Evolutionary conservation across 2,329 filamentous ascomycete species (phyloP), one percentile per base, ranked within the genome.

Genomic region (Blastomyces percursus): DNA sequence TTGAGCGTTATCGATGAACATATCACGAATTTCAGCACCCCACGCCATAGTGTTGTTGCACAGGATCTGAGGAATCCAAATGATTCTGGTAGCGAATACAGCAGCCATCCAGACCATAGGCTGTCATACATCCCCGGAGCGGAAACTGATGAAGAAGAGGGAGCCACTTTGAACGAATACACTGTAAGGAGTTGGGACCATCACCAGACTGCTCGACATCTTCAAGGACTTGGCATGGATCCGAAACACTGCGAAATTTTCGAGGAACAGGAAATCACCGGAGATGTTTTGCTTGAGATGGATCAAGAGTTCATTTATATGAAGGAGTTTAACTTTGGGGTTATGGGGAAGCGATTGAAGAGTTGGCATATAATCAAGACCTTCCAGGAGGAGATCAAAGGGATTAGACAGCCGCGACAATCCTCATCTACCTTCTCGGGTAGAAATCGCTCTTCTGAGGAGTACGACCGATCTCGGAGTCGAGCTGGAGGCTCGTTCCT

Each of bases 361-460:
- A 96, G 92, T 1, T 97, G 93, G 93, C 91, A 96, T 75, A 96
- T 94, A 76, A 92, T 97, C 74, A 96, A 96, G 75, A 81, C 85
- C 3, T 82, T 97, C 66, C 93, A 97, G 72, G 90, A 96, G 70
- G 91, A 96, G 74, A 86, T 94, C 51, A 87, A 84, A 66, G 82
- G 82, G 54, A 76, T 84, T 76, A 69, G 85, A 76, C 77, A 72
- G 63, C 71, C 69, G 62, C 72, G 67, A 63, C 72, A 71, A 68
- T 68, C 65, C 73, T 70, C 72, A 64, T 74, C 73, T 24, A 73
- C 76, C 54, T 77, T 77, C 62, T 78, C 78, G 35, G 73, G 70
- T n/a, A 71, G 69, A 55, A 74, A 75, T 59, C 74, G 71, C 24
- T 72, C 77, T 9, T 66, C 71, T 24, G 75, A 75, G 44, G 80